These are phyloP conservation scores for Gentiana straminea DNA, from an alignment of 257 asterid species.

Conservation along the genomic window DNA sequence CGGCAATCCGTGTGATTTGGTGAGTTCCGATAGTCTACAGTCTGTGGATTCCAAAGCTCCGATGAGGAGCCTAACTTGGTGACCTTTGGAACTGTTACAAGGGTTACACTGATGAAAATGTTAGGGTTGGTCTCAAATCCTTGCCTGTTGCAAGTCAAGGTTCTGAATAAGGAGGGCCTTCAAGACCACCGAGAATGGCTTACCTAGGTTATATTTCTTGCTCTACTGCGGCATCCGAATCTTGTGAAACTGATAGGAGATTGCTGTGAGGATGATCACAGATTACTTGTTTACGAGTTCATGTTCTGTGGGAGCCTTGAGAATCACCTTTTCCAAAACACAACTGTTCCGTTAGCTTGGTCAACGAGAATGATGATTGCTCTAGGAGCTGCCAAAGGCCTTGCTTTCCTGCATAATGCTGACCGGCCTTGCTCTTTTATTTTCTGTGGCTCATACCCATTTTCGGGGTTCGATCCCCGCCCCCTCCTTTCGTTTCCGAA, in stretches of 20 bases:
- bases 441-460: too few species aligned
- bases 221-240: slow-evolving; percentile 95
- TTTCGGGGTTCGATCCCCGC: too few species aligned
- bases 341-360: slow-evolving; percentile 83
- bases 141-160: slow-evolving; percentile 95
- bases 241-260: slow-evolving; percentile 91
- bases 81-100: slow-evolving; percentile 80
- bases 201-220: slow-evolving; percentile 93
- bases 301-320: slow-evolving; percentile 98
- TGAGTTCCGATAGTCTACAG: too few species aligned
- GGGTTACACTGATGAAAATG: slow-evolving; percentile 97
- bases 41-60: too few species aligned
- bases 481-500: too few species aligned
- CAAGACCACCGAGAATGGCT: slow-evolving; percentile 99
- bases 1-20: too few species aligned
- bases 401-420: slow-evolving; percentile 96
- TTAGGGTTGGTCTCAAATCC: slow-evolving; percentile 88
- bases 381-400: slow-evolving; percentile 99
- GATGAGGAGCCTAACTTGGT: too few species aligned
- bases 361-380: slow-evolving; percentile 97
- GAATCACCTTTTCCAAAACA: slow-evolving; percentile 98
- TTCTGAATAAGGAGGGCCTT: slow-evolving; percentile 96
- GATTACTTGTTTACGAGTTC: slow-evolving; percentile 91
- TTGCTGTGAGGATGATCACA: slow-evolving; percentile 99
- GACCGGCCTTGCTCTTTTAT: slow-evolving; percentile 51